phyloP scores from a whole-genome alignment of 78 protist species.

The Mantamonas sphyraenae region DNA sequence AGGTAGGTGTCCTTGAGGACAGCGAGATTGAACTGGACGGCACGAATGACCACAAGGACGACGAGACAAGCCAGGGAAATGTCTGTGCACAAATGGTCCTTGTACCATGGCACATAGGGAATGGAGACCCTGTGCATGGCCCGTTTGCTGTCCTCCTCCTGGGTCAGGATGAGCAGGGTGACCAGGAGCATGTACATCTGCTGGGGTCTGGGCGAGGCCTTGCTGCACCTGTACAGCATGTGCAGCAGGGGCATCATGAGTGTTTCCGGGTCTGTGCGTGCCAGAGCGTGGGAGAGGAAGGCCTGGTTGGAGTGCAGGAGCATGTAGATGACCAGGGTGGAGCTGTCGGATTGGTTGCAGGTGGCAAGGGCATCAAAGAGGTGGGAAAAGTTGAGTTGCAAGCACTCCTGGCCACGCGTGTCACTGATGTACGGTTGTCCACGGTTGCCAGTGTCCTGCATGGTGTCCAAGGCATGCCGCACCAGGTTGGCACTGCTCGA shows the following conservation, averaged over 20 bases:
- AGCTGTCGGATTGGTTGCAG: too few species aligned
- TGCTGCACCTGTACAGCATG: neutral
- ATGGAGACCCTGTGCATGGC: neutral
- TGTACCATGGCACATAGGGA: conserved; percentile 14
- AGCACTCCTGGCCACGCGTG: too few species aligned
- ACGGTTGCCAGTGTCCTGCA: too few species aligned
- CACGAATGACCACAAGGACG: neutral
- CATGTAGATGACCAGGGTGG: neutral
- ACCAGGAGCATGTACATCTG: conserved; percentile 5
- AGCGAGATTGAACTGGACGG: neutral
- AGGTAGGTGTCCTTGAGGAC: neutral
- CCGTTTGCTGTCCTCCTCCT: neutral
- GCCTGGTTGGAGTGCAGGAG: neutral
- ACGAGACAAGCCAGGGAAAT: neutral
- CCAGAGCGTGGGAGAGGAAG: neutral
- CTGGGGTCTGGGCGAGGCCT: neutral
- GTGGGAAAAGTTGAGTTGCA: too few species aligned
- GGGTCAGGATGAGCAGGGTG: conserved; percentile 1
- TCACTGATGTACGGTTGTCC: too few species aligned
- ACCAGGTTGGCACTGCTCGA: too few species aligned
- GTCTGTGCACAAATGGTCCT: neutral
- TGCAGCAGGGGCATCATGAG: conserved; percentile 3
- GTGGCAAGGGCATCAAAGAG: too few species aligned
- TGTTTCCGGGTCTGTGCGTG: conserved; percentile 6
- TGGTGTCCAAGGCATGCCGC: too few species aligned